Evolutionary conservation across 352 stramenopile genomes (phyloP).

Genomic region (Plasmopara viticola): DNA sequence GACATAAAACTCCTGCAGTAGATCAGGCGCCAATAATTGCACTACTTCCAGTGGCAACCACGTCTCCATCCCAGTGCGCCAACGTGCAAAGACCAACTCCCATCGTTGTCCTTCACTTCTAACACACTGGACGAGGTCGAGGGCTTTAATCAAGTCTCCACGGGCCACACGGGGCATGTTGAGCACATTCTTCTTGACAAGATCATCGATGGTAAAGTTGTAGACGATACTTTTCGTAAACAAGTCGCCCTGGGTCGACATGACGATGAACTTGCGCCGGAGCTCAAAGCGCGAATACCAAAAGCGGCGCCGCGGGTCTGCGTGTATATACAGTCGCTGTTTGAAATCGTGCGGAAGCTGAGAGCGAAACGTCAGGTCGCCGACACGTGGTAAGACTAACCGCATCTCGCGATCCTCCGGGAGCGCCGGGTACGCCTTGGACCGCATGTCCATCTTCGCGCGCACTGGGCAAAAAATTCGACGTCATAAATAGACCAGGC

Average conservation of each 20-base stretch:
- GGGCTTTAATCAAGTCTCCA: slow-evolving; percentile 55
- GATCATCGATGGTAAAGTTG: slow-evolving; percentile 30
- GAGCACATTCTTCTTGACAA: slow-evolving; percentile 43
- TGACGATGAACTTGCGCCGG: slow-evolving; percentile 65
- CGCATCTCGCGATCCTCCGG: slow-evolving; percentile 30
- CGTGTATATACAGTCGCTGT: slow-evolving; percentile 49
- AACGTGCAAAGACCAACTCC: slow-evolving; percentile 67
- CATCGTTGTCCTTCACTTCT: slow-evolving; percentile 36
- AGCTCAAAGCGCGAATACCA: slow-evolving; percentile 57
- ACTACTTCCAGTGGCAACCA: slow-evolving; percentile 65
- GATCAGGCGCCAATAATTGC: slow-evolving; percentile 27
- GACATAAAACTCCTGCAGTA: slow-evolving; percentile 74
- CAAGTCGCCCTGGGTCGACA: slow-evolving; percentile 60
- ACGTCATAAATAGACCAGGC: not conserved
- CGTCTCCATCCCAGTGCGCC: slow-evolving; percentile 55
- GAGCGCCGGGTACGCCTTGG: slow-evolving; percentile 55
- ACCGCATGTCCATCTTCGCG: slow-evolving; percentile 44
- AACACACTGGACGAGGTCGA: slow-evolving; percentile 66
- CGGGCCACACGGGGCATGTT: slow-evolving; percentile 43
- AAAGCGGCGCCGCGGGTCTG: slow-evolving; percentile 28
- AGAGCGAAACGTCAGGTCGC: slow-evolving; percentile 51
- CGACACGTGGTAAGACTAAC: slow-evolving; percentile 45
- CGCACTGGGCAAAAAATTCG: slow-evolving; percentile 2
- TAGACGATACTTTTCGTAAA: slow-evolving; percentile 41
- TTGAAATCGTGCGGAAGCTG: slow-evolving; percentile 41